Conservation (phyloP, 2,329 filamentous ascomycete species). For the Fusarium sp. region DNA sequence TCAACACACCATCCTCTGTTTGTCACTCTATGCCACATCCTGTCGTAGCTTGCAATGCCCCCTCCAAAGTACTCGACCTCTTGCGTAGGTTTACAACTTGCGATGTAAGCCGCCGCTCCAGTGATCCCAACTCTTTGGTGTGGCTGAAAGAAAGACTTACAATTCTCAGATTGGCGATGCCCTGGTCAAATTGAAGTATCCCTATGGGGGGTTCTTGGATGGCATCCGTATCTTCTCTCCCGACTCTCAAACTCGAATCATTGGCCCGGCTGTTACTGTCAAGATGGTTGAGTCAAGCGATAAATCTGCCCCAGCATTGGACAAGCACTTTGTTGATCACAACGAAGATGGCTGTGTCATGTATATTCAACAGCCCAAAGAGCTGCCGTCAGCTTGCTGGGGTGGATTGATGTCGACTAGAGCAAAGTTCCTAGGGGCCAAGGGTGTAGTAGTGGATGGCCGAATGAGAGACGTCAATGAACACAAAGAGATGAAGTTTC, state of each 20-base stretch:
- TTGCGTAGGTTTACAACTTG: not conserved
- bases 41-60: not conserved
- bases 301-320: slow-evolving; percentile 38
- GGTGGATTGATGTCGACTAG: slow-evolving; percentile 48
- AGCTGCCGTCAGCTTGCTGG: slow-evolving; percentile 45
- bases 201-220: slow-evolving; percentile 42
- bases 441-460: slow-evolving; percentile 46
- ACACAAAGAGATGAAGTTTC: slow-evolving; percentile 40
- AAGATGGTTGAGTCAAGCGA: slow-evolving; percentile 46
- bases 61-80: not conserved
- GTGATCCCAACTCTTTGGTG: not conserved
- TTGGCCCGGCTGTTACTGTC: slow-evolving; percentile 47
- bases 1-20: not conserved
- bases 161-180: slow-evolving; percentile 40
- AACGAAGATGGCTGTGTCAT: slow-evolving; percentile 41
- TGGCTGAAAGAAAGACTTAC: not conserved
- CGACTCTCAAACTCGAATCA: slow-evolving; percentile 25
- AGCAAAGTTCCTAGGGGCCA: slow-evolving; percentile 42
- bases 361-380: slow-evolving; percentile 47
- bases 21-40: not conserved
- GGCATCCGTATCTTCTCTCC: slow-evolving; percentile 43
- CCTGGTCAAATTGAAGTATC: slow-evolving; percentile 46
- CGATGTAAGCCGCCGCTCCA: not conserved
- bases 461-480: slow-evolving; percentile 47
- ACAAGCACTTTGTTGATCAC: slow-evolving; percentile 46